Base-by-base conservation (phyloP, 129 eudicot species). In the Flaveria trinervia region DNA sequence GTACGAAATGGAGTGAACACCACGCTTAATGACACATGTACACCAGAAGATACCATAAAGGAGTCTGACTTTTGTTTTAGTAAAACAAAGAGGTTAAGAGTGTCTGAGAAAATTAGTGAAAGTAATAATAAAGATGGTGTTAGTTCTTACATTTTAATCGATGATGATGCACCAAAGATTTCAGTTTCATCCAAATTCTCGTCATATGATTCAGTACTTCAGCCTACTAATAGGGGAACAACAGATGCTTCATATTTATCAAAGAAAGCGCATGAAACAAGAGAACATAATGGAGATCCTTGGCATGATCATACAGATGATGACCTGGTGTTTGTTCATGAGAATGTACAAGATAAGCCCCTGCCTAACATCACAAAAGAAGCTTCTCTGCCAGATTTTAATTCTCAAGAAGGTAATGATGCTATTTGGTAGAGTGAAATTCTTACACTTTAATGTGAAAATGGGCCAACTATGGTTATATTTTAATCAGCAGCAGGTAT, bases 371-470 rank as follows among this genome's bases (percentile, higher is more conserved):
- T 25, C n/a, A 51, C 49, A 84, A 84, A 86, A 30, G 96, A 85
- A 70, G 72, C 71, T 51, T 22, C 79, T n/a, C 70, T 71, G 43
- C 67, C 80, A 0, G 49, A 57, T 80, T 76, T 70, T 49, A 45
- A 84, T 62, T n/a, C 45, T 30, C 45, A 62, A 71, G 82, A 91
- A 84, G 99, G 97, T 89, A 85, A 56, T 45, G 5, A 33, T 49
- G 60, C 18, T 49, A n/a, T 18, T 41, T 1, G 65, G 3, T 2
- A 1, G 25, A 39, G 46, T 60, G 11, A 23, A 4, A 0, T 16
- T 26, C 22, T 33, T 18, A 44, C 33, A 9, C 39, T 15, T 49
- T 72, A 18, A 7, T 62, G 39, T 69, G 20, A 73, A 14, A 6
- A 26, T 20, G 20, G 43, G 54, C 20, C 62, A 25, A 28, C 20